Percentiles rank a stretch among this genome's conserved stretches.
Evolutionary conservation across 805 yeast species (phyloP).

Genomic region (Candida ficus): DNA sequence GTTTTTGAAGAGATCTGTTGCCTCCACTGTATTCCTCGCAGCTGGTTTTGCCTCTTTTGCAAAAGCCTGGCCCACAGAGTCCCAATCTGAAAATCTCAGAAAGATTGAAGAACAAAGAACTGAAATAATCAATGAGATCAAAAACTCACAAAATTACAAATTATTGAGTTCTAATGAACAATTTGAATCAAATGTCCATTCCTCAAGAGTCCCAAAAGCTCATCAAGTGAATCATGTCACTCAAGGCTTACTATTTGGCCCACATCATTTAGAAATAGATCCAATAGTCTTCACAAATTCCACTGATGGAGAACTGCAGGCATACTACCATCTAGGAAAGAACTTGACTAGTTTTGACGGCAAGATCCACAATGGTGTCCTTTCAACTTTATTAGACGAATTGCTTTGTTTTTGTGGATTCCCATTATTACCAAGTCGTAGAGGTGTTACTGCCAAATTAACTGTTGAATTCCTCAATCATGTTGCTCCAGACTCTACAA

Average conservation of each 20-base stretch:
- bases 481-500: constrained; percentile 50
- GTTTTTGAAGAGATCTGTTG: constrained; percentile 13
- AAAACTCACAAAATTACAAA: constrained; percentile 24
- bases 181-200: constrained; percentile 28
- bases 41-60: constrained; percentile 25
- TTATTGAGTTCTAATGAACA: constrained; percentile 20
- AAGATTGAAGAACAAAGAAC: constrained; percentile 20
- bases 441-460: constrained; percentile 87
- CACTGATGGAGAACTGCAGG: constrained; percentile 46
- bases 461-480: constrained; percentile 52
- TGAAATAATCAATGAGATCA: constrained; percentile 25
- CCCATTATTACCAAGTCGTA: constrained; percentile 65
- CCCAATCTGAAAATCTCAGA: constrained; percentile 14
- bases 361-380: constrained; percentile 74
- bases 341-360: constrained; percentile 64
- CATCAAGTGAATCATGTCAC: constrained; percentile 63
- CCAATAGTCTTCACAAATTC: constrained; percentile 60
- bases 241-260: constrained; percentile 67
- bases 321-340: constrained; percentile 68
- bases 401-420: constrained; percentile 84
- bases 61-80: constrained; percentile 22
- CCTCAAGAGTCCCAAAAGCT: constrained; percentile 48
- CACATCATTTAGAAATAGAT: constrained; percentile 64
- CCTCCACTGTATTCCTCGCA: constrained; percentile 16
- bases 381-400: constrained; percentile 79